Evolutionary conservation across 2,329 filamentous ascomycete species (phyloP).

Genomic region (Mollisia scopiformis): DNA sequence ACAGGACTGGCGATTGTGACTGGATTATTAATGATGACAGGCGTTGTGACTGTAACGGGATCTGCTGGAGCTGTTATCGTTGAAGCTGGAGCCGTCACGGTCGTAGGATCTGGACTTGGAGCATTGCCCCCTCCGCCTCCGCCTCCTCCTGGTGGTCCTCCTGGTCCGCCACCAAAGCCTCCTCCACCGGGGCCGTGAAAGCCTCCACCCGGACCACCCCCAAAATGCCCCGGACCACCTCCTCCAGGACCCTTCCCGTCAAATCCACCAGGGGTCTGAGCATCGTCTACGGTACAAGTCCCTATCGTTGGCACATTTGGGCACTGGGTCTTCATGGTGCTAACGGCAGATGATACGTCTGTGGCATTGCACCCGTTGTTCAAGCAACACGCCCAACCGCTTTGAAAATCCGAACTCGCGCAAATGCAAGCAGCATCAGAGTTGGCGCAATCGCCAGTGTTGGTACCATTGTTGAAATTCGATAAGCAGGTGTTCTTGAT

Average conservation of each 20-base stretch:
- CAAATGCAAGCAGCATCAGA: not conserved
- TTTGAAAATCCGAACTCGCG: conserved; percentile 1
- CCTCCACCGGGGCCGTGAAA: not conserved
- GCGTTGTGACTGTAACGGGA: not conserved
- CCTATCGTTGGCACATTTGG: not conserved
- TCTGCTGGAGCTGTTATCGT: not conserved
- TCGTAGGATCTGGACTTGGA: not conserved
- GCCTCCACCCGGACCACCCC: not conserved
- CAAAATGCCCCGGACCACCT: not conserved
- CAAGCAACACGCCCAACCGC: conserved; percentile 1
- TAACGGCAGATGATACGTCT: not conserved
- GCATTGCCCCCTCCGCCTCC: not conserved
- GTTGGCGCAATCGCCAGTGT: not conserved
- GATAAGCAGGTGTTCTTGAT: not conserved
- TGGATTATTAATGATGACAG: conserved; percentile 3
- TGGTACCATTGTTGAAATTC: not conserved
- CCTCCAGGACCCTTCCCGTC: not conserved
- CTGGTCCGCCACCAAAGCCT: not conserved
- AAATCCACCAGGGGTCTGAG: not conserved
- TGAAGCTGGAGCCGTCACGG: not conserved
- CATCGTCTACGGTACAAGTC: not conserved
- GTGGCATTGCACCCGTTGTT: not conserved
- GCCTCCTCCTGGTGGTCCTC: not conserved
- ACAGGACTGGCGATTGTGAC: conserved; percentile 6
- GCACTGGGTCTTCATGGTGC: conserved; percentile 1